Percentiles rank a stretch among this genome's conserved stretches.
These are phyloP conservation scores for Rhexocercosporidium sp. DNA, from an alignment of 2,329 filamentous ascomycete genomes.

Conservation along the genomic window DNA sequence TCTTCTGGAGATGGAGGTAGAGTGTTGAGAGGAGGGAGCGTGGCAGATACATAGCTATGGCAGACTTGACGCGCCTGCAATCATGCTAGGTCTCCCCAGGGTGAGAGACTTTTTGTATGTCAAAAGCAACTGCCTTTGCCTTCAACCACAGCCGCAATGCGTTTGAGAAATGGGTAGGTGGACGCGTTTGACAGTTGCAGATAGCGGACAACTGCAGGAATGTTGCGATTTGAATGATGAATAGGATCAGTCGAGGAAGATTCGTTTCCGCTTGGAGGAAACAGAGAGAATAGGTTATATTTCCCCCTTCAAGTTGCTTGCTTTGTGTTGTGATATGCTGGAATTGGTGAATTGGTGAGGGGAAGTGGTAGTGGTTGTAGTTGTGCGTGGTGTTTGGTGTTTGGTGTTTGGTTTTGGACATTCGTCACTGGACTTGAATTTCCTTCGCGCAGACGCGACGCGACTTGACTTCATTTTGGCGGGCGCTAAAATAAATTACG, in stretches of 20 bases:
- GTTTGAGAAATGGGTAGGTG: neutral
- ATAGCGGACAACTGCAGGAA: neutral
- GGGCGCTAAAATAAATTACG: too few species aligned
- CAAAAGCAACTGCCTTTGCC: neutral
- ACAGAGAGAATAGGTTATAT: too few species aligned
- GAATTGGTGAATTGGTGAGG: too few species aligned
- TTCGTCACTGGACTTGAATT: too few species aligned
- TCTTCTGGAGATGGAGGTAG: constrained; percentile 85
- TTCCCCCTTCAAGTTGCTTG: too few species aligned
- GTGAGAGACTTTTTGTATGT: neutral
- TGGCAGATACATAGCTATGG: constrained; percentile 84
- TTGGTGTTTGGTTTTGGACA: too few species aligned
- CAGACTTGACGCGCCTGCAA: neutral
- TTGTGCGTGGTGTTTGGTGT: too few species aligned
- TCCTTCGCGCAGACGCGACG: too few species aligned
- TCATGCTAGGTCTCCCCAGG: constrained; percentile 9
- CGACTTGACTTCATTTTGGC: too few species aligned
- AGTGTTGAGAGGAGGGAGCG: constrained; percentile 87
- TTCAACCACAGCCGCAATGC: neutral
- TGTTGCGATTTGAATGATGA: neutral
- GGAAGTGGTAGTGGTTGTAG: too few species aligned
- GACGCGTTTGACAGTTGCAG: neutral
- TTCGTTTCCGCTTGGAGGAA: neutral
- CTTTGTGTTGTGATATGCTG: too few species aligned
- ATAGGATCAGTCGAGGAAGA: neutral